Conservation (phyloP, 179 eudicot genomes). For the Drosera spatulata region DNA sequence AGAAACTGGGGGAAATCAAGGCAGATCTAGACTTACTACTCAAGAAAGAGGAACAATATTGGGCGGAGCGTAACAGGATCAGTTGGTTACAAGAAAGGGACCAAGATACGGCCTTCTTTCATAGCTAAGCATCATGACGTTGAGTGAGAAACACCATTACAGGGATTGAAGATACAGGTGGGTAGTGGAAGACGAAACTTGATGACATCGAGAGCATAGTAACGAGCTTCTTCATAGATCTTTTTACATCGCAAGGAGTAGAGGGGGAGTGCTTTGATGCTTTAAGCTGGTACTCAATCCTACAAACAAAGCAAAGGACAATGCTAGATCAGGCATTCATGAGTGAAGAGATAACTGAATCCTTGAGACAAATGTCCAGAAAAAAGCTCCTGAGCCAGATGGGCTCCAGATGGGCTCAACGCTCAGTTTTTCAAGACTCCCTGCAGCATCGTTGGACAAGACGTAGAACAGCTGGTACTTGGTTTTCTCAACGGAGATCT, state of each 20-base stretch:
- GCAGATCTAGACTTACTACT: too few relatives aligned
- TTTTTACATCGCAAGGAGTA: neutral
- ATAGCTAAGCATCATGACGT: too few relatives aligned
- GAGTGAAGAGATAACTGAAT: neutral
- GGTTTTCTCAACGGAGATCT: neutral
- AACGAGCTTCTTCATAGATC: neutral
- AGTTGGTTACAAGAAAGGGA: too few relatives aligned
- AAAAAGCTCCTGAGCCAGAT: neutral
- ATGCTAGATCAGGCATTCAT: neutral
- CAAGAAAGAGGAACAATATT: too few relatives aligned
- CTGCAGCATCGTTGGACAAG: neutral
- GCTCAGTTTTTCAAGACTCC: neutral
- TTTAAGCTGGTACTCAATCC: neutral
- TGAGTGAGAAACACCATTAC: too few relatives aligned
- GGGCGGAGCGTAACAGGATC: too few relatives aligned
- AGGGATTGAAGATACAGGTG: too few relatives aligned
- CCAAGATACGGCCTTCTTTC: too few relatives aligned
- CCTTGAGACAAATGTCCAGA: neutral
- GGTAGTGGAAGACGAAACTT: too few relatives aligned
- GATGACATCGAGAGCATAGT: too few relatives aligned
- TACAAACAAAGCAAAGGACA: neutral
- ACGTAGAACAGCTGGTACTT: neutral
- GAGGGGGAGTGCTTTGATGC: neutral
- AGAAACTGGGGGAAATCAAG: too few relatives aligned
- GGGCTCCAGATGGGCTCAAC: neutral